Evolutionary conservation across 2,329 filamentous ascomycete genomes (phyloP).

Genomic region (Camillea tinctor): DNA sequence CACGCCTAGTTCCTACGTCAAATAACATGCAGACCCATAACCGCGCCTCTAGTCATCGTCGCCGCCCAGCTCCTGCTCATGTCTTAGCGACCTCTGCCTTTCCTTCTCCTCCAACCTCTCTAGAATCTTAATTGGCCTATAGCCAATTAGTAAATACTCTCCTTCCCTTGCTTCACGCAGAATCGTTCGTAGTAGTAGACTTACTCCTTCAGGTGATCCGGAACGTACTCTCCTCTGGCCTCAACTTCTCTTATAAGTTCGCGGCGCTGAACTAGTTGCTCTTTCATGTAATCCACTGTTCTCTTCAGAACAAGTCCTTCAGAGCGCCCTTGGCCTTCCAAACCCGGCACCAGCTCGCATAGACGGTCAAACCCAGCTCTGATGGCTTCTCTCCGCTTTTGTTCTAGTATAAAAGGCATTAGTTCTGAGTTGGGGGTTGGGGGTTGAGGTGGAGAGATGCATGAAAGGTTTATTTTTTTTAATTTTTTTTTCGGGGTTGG

Average conservation of each 20-base stretch:
- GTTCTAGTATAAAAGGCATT: slow-evolving; percentile 35
- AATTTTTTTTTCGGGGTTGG: not conserved
- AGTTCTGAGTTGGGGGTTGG: slow-evolving; percentile 1
- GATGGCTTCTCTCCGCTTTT: slow-evolving; percentile 70
- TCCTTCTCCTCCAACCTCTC: slow-evolving; percentile 29
- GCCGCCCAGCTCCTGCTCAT: slow-evolving; percentile 13
- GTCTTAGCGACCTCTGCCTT: slow-evolving; percentile 12
- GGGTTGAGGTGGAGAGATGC: not conserved
- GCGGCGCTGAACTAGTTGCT: slow-evolving; percentile 58
- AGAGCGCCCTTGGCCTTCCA: slow-evolving; percentile 79
- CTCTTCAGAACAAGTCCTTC: slow-evolving; percentile 79
- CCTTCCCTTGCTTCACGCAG: not conserved
- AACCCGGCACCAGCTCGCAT: slow-evolving; percentile 74
- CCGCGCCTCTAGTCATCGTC: slow-evolving; percentile 6
- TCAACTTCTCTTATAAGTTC: slow-evolving; percentile 56
- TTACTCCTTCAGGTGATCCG: slow-evolving; percentile 45
- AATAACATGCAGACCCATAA: not conserved
- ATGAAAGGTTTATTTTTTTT: not conserved
- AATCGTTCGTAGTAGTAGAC: slow-evolving; percentile 9
- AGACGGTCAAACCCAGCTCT: slow-evolving; percentile 81
- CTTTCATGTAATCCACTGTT: slow-evolving; percentile 64
- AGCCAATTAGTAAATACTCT: too few species aligned
- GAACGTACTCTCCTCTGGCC: slow-evolving; percentile 53
- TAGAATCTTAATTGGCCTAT: slow-evolving; percentile 28
- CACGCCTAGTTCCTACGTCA: not conserved